Percentiles rank a stretch among this genome's conserved stretches.
phyloP scores from a whole-genome alignment of 2,329 filamentous ascomycete genomes.

The Fusarium dlaminii region DNA sequence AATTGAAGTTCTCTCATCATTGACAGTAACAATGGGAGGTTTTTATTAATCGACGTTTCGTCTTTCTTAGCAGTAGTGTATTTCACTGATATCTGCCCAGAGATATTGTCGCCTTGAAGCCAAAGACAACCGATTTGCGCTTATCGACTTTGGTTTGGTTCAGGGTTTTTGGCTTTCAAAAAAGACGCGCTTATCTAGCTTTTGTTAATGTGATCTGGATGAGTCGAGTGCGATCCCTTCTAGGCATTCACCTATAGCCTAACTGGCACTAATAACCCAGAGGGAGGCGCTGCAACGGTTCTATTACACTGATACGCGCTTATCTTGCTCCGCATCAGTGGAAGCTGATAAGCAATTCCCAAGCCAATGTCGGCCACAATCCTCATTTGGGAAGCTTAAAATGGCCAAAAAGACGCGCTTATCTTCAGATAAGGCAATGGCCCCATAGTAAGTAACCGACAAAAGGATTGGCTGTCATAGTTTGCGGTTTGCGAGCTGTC shows the following conservation, averaged over 20 bases:
- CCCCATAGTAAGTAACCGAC: fast-evolving
- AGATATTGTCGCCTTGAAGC: not conserved
- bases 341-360: not conserved
- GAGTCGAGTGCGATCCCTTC: not conserved
- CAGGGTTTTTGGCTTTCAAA: not conserved
- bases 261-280: too few species aligned
- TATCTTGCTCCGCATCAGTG: not conserved
- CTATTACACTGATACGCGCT: not conserved
- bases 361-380: not conserved
- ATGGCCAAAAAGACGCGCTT: not conserved
- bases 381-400: not conserved
- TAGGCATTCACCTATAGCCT: not conserved
- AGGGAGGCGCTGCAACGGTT: not conserved
- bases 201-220: not conserved
- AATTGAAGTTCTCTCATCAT: not conserved
- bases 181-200: not conserved
- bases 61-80: not conserved
- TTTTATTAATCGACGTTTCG: not conserved
- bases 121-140: too few species aligned
- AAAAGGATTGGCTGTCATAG: not conserved
- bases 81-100: not conserved
- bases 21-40: fast-evolving
- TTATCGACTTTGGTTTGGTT: not conserved
- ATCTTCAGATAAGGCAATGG: not conserved
- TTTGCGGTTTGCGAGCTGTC: not conserved